phyloP scores from a whole-genome alignment of 768 basidiomycete species.

The Favolaschia claudopus region DNA sequence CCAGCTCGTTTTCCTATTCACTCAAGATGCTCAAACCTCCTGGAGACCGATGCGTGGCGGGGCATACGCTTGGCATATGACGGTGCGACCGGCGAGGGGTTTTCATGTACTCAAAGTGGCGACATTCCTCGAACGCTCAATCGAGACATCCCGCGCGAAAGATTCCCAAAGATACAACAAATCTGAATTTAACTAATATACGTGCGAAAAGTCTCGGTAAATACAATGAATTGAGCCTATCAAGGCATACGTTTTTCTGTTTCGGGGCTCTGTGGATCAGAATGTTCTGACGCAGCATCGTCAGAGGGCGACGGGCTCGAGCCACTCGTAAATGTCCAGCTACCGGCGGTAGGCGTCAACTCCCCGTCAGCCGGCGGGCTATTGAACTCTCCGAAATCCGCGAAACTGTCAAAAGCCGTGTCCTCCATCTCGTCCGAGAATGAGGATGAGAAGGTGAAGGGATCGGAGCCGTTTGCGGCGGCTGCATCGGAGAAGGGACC shows the following conservation, averaged over 20 bases:
- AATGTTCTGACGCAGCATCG: constrained; percentile 33
- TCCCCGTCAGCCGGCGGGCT: constrained; percentile 45
- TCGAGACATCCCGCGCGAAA: too few relatives aligned
- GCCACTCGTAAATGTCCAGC: constrained; percentile 71
- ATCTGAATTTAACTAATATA: too few relatives aligned
- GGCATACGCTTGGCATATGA: too few relatives aligned
- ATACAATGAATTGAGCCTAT: constrained; percentile 8
- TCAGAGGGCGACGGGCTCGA: constrained; percentile 37
- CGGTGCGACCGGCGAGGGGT: too few relatives aligned
- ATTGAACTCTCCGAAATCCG: constrained; percentile 77
- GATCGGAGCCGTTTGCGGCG: constrained; percentile 53
- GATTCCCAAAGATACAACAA: too few relatives aligned
- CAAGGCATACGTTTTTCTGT: constrained; percentile 27
- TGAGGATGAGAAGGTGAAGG: constrained; percentile 65
- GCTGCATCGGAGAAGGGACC: constrained; percentile 82
- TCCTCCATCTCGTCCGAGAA: constrained; percentile 73
- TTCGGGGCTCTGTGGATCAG: constrained; percentile 13
- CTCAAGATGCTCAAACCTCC: too few relatives aligned
- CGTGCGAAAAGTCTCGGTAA: too few relatives aligned
- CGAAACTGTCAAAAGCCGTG: constrained; percentile 67
- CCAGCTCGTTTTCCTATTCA: too few relatives aligned
- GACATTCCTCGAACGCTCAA: too few relatives aligned
- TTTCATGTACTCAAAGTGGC: too few relatives aligned
- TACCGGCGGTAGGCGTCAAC: constrained; percentile 70
- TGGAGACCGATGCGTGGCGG: too few relatives aligned